phyloP scores from a whole-genome alignment of 2,329 filamentous ascomycete species.

The Pseudogymnoascus sp. region DNA sequence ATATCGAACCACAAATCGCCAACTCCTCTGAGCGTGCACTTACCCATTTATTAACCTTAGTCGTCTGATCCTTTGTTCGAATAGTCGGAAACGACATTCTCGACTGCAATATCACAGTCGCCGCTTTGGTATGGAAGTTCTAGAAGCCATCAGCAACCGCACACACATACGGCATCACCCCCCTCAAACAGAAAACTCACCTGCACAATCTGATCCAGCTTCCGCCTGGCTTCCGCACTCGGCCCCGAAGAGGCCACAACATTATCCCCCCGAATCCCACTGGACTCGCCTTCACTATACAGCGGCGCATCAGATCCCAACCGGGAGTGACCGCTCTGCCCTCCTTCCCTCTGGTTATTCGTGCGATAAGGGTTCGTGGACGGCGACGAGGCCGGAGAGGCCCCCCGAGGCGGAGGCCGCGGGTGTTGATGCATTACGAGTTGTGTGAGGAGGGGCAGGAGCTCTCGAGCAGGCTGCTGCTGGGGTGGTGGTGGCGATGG shows the following conservation, averaged over 20 bases:
- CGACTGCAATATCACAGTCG: slow-evolving; percentile 73
- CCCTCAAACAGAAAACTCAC: slow-evolving; percentile 37
- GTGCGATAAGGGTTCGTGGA: slow-evolving; percentile 64
- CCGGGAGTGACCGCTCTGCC: slow-evolving; percentile 34
- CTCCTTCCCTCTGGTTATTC: slow-evolving; percentile 66
- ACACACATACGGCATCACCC: slow-evolving; percentile 18
- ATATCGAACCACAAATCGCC: background rate
- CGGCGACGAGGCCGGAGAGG: slow-evolving; percentile 64
- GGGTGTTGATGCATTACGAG: slow-evolving; percentile 81
- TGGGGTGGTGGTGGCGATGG: background rate
- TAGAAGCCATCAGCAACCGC: slow-evolving; percentile 32
- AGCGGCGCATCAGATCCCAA: slow-evolving; percentile 39
- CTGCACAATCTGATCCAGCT: slow-evolving; percentile 90
- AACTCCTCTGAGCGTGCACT: slow-evolving; percentile 26
- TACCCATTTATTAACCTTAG: slow-evolving; percentile 82
- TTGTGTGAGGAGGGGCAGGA: background rate
- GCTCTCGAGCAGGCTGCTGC: background rate
- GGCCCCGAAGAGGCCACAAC: slow-evolving; percentile 39
- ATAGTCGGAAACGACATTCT: slow-evolving; percentile 56
- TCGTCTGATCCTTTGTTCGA: slow-evolving; percentile 45
- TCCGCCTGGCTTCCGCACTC: slow-evolving; percentile 60
- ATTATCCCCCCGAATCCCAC: slow-evolving; percentile 35
- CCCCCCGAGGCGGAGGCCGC: slow-evolving; percentile 61
- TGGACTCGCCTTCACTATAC: slow-evolving; percentile 39
- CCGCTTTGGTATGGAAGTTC: slow-evolving; percentile 89